Conservation (phyloP, 1,139 yeast genomes). For the Kurtzmaniella quercitrusa region DNA sequence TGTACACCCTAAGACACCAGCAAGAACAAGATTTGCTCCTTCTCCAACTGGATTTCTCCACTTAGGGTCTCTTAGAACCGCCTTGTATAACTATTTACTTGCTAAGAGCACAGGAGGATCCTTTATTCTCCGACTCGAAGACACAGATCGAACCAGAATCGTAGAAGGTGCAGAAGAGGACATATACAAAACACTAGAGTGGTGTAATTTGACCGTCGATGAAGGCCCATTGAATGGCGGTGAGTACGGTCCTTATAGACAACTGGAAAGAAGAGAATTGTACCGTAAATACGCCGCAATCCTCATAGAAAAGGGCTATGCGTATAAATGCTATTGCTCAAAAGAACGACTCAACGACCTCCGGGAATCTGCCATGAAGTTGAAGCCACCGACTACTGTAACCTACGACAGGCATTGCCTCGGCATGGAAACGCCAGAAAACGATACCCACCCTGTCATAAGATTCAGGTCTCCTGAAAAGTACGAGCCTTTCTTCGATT, state of each 20-base stretch:
- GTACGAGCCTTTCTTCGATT: constrained; percentile 66
- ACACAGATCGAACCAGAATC: constrained; percentile 80
- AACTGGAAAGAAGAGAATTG: constrained; percentile 69
- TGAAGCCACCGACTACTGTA: constrained; percentile 87
- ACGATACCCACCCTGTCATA: constrained; percentile 40
- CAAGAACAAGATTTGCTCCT: constrained; percentile 92
- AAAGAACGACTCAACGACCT: constrained; percentile 69
- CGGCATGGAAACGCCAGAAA: constrained; percentile 12
- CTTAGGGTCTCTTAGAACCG: constrained; percentile 89
- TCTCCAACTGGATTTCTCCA: constrained; percentile 95
- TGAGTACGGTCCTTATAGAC: constrained; percentile 71
- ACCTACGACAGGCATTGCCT: constrained; percentile 84
- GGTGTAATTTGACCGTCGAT: constrained; percentile 76
- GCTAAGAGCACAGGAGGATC: constrained; percentile 80
- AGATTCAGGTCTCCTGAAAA: constrained; percentile 65
- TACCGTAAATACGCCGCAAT: constrained; percentile 55
- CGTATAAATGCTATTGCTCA: constrained; percentile 84
- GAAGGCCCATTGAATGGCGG: constrained; percentile 81
- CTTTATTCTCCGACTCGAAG: constrained; percentile 81
- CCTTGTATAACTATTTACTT: constrained; percentile 78
- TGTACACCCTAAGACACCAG: constrained; percentile 54
- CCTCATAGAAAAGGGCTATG: constrained; percentile 61
- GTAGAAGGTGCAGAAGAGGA: constrained; percentile 80
- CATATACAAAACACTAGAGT: constrained; percentile 66
- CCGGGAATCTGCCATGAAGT: constrained; percentile 64